Percentiles rank a stretch among this genome's conserved stretches.
Conservation (phyloP, 1,284 basidiomycete species). For the Peniophora sp. region DNA sequence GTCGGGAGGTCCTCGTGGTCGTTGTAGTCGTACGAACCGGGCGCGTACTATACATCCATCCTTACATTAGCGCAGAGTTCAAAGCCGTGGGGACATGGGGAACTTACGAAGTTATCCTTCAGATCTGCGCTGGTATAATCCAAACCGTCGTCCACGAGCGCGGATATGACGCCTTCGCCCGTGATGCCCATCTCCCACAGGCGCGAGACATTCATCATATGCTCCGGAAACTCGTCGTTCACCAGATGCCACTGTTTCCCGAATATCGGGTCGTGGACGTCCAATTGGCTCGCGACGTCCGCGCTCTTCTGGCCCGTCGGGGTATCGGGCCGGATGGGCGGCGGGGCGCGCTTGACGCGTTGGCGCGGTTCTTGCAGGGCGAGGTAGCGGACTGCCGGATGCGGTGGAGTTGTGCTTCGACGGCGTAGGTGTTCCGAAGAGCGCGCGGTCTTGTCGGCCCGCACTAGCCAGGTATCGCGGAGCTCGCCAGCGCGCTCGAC, state of each 20-base stretch:
- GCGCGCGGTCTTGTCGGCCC: slow-evolving; percentile 36
- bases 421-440: slow-evolving; percentile 3
- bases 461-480: slow-evolving; percentile 79
- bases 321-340: slow-evolving; percentile 30
- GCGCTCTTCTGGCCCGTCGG: slow-evolving; percentile 23
- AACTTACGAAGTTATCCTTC: slow-evolving; percentile 83
- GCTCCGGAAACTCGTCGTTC: slow-evolving; percentile 65
- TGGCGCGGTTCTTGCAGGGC: slow-evolving; percentile 53
- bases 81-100: slow-evolving; percentile 1
- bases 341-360: slow-evolving; percentile 65
- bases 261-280: slow-evolving; percentile 85
- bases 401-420: slow-evolving; percentile 26
- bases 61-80: slow-evolving; percentile 2
- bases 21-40: slow-evolving; percentile 95
- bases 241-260: slow-evolving; percentile 89
- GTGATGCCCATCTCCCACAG: slow-evolving; percentile 84
- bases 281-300: slow-evolving; percentile 54
- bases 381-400: slow-evolving; percentile 50
- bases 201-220: slow-evolving; percentile 82
- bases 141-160: slow-evolving; percentile 93
- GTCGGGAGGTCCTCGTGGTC: slow-evolving; percentile 85
- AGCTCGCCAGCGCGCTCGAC: slow-evolving; percentile 88
- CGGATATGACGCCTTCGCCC: slow-evolving; percentile 82
- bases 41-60: slow-evolving; percentile 59
- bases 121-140: slow-evolving; percentile 89